These are phyloP conservation scores for Pavlovales sp. DNA, from an alignment of 208 protist genomes.

Conservation along the genomic window DNA sequence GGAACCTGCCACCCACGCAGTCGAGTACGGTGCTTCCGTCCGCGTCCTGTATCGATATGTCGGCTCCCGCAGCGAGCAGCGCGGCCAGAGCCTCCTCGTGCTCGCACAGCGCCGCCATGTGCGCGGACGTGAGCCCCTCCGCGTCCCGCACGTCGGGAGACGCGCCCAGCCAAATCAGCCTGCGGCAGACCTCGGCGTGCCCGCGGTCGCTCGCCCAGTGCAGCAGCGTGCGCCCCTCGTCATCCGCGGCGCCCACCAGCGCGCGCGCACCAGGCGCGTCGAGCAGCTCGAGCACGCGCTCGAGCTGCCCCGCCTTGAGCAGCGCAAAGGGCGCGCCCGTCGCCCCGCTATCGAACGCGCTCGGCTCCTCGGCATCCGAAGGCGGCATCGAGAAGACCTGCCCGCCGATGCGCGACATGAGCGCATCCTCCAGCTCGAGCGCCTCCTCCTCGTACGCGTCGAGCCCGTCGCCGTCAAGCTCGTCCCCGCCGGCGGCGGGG, in stretches of 20 bases:
- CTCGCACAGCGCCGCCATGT: background rate
- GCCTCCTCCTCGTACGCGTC: background rate
- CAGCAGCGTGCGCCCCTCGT: constrained; percentile 10
- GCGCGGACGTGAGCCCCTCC: constrained; percentile 8
- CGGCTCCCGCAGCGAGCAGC: background rate
- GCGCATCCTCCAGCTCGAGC: background rate
- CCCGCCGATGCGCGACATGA: background rate
- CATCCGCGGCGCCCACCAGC: background rate
- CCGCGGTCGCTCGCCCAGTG: constrained; percentile 6
- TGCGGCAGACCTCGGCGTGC: background rate
- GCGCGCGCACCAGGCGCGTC: no score
- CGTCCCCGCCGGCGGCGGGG: background rate
- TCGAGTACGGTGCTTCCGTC: no score
- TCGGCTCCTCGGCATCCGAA: background rate
- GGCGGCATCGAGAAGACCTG: background rate
- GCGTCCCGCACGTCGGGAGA: background rate
- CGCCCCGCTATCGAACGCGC: background rate
- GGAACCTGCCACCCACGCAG: no score
- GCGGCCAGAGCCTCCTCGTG: background rate
- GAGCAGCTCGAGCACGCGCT: no score
- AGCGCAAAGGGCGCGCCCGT: background rate
- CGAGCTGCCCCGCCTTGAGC: background rate
- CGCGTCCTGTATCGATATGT: no score
- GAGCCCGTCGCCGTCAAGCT: background rate
- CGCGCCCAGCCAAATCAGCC: background rate